phyloP scores from a whole-genome alignment of 257 asterid species.

The Ajuga chamaepitys region DNA sequence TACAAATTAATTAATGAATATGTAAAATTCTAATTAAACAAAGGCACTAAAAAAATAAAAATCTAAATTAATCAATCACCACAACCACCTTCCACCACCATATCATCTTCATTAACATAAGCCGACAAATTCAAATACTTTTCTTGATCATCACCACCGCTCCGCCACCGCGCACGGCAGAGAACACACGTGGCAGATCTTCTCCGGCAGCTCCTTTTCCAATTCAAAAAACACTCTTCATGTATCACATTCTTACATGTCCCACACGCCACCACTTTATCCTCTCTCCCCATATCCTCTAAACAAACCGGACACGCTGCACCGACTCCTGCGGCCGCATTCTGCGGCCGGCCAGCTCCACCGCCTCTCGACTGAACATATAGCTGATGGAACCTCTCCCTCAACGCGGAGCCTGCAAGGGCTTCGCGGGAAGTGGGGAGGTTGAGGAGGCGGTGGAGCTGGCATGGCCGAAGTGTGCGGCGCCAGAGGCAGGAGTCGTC shows the following conservation, averaged over 20 bases:
- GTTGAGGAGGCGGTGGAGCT: constrained; percentile 57
- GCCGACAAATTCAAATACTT: constrained; percentile 82
- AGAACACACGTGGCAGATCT: constrained; percentile 73
- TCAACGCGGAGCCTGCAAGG: constrained; percentile 41
- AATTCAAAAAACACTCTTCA: constrained; percentile 71
- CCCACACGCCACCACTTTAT: constrained; percentile 60
- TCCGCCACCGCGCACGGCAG: constrained; percentile 93
- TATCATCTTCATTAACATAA: constrained; percentile 46
- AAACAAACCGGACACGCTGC: constrained; percentile 73
- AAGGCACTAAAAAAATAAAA: neutral
- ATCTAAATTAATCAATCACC: constrained; percentile 23
- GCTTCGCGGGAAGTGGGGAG: constrained; percentile 51
- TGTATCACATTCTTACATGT: constrained; percentile 77
- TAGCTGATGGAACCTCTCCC: constrained; percentile 55
- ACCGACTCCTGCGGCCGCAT: constrained; percentile 38
- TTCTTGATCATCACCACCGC: constrained; percentile 42
- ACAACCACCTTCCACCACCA: constrained; percentile 29
- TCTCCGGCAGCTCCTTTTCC: constrained; percentile 80
- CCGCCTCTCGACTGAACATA: constrained; percentile 25
- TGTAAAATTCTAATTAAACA: neutral
- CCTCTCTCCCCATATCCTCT: constrained; percentile 70
- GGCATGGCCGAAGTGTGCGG: constrained; percentile 63
- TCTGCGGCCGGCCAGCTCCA: neutral
- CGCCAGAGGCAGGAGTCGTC: constrained; percentile 66
- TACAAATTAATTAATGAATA: constrained; percentile 10